Base-by-base conservation (phyloP, 192 early-diverging fungal species). In the Gigaspora rosea region DNA sequence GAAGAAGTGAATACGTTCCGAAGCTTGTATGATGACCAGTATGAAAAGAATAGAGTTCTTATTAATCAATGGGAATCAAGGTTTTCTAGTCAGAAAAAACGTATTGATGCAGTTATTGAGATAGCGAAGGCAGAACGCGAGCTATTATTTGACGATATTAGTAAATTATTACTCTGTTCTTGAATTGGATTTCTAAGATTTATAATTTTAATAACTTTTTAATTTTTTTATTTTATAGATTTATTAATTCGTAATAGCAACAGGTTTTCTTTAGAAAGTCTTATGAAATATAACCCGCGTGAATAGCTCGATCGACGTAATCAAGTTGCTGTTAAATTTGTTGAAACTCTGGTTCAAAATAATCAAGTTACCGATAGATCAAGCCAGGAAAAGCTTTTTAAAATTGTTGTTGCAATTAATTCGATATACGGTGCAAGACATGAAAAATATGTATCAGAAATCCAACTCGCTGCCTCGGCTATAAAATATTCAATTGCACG, bases 21-120 rank as follows among this genome's bases (percentile, higher is more conserved):
- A 54, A 71, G 51, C 32, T 71, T 70, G 27, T 70, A 70, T 70
- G 48, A 70, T 22, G 50, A 71, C n/a, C 49, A 71, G 15, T 54
- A 32, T 71, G 15, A 52, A 27, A 15, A 52, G 5, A 71, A 71
- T 71, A 6, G 51, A 51, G 27, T 51, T 71, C 69, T 71, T 71
- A 71, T 32, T 51, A 33, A 51, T n/a, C 50, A 54, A n/a, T 71
- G 69, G 68, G 50, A 70, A 50, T 70, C 50, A 70, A 48, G n/a
- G n/a, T n/a, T n/a, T n/a, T n/a, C n/a, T n/a, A n/a, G n/a, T n/a
- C n/a, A n/a, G n/a, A n/a, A n/a, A n/a, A n/a, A n/a, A n/a, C n/a
- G n/a, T n/a, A n/a, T n/a, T n/a, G n/a, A n/a, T n/a, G n/a, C n/a
- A n/a, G n/a, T n/a, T n/a, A n/a, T n/a, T n/a, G n/a, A n/a, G n/a